phyloP scores from a whole-genome alignment of 2,329 filamentous ascomycete genomes.

The Microsporum canis region DNA sequence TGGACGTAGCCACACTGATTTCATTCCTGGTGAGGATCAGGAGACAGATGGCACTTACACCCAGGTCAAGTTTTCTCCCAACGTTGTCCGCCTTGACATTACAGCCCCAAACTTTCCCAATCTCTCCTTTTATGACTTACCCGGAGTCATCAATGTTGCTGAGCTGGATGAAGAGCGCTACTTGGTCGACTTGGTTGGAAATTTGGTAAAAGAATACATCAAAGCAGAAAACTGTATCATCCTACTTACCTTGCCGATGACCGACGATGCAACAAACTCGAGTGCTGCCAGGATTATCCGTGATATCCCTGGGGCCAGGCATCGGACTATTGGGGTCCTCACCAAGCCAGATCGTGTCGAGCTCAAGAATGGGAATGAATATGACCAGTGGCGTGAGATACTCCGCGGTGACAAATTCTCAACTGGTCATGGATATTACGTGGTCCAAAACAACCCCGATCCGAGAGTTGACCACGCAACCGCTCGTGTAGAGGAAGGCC shows the following conservation, averaged over 20 bases:
- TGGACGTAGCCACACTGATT: constrained; percentile 40
- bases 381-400: constrained; percentile 52
- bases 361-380: constrained; percentile 36
- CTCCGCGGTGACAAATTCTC: constrained; percentile 50
- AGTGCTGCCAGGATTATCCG: constrained; percentile 56
- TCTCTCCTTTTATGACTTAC: constrained; percentile 74
- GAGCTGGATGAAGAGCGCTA: constrained; percentile 54
- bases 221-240: constrained; percentile 59
- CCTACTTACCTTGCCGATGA: constrained; percentile 66
- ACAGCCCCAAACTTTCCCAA: constrained; percentile 59
- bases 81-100: constrained; percentile 66
- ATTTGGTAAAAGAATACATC: constrained; percentile 60
- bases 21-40: constrained; percentile 41
- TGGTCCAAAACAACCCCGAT: constrained; percentile 51
- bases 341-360: constrained; percentile 73
- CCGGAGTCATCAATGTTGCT: constrained; percentile 65
- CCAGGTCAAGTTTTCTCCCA: constrained; percentile 65
- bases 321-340: constrained; percentile 60
- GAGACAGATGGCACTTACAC: constrained; percentile 21
- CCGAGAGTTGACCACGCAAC: constrained; percentile 33
- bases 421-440: constrained; percentile 65
- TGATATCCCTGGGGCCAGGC: constrained; percentile 41
- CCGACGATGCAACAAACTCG: constrained; percentile 64
- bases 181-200: constrained; percentile 59
- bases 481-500: constrained; percentile 40